These are phyloP conservation scores for Trichosanthes cucumerina DNA, from an alignment of 306 rosid species.

Conservation along the genomic window DNA sequence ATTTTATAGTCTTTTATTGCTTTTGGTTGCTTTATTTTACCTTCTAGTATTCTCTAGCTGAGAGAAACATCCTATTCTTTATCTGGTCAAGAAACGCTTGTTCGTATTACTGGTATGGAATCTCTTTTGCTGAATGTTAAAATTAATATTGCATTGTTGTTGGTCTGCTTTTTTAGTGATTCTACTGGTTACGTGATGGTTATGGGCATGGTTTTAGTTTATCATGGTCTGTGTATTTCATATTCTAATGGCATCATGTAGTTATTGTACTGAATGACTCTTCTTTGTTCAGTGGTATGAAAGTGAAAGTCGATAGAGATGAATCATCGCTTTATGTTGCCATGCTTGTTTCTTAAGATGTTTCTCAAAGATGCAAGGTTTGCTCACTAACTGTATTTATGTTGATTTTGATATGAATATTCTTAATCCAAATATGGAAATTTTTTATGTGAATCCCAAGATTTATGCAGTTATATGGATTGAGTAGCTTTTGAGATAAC, in stretches of 20 bases:
- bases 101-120: no score
- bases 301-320: constrained; percentile 86
- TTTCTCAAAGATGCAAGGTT: constrained; percentile 78
- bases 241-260: neutral
- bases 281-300: constrained; percentile 56
- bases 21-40: no score
- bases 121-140: no score
- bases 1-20: no score
- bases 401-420: neutral
- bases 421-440: neutral
- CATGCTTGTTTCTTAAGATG: constrained; percentile 93
- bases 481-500: neutral
- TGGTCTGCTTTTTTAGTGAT: no score
- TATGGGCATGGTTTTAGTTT: no score
- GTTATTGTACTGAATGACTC: neutral
- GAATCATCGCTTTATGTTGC: constrained; percentile 91
- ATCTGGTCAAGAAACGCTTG: no score
- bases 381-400: neutral
- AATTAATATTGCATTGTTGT: no score
- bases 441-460: neutral
- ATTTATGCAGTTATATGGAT: neutral
- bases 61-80: no score
- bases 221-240: neutral
- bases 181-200: no score
- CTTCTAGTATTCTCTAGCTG: no score